These are phyloP conservation scores for Hemisphaericaspora nanyangensis DNA, from an alignment of 805 yeast species.

Conservation along the genomic window DNA sequence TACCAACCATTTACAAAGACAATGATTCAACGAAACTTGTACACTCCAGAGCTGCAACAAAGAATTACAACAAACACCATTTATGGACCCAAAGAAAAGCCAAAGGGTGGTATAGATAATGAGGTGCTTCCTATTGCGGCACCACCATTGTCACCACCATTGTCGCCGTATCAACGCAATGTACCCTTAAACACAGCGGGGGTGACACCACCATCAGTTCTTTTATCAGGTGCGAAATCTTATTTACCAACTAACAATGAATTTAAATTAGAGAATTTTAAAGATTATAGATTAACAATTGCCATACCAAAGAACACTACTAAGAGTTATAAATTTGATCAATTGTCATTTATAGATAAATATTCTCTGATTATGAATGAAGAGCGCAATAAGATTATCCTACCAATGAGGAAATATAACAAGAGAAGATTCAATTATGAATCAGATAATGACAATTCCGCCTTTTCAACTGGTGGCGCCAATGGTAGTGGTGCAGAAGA, in stretches of 20 bases:
- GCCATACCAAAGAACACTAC: slow-evolving; percentile 39
- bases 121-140: not conserved
- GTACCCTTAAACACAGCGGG: slow-evolving; percentile 1
- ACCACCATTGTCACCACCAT: slow-evolving; percentile 43
- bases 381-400: slow-evolving; percentile 5
- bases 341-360: slow-evolving; percentile 50
- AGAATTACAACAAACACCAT: not conserved
- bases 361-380: slow-evolving; percentile 35
- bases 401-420: slow-evolving; percentile 15
- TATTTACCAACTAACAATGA: slow-evolving; percentile 21
- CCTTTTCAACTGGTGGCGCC: no score
- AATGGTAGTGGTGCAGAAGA: not conserved
- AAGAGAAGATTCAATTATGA: slow-evolving; percentile 18
- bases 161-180: slow-evolving; percentile 37
- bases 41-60: slow-evolving; percentile 2
- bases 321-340: slow-evolving; percentile 42
- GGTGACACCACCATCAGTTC: slow-evolving; percentile 3
- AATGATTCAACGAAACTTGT: slow-evolving; percentile 3
- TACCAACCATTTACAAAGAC: slow-evolving; percentile 4
- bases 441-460: slow-evolving; percentile 33
- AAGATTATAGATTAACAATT: slow-evolving; percentile 44
- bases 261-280: slow-evolving; percentile 48
- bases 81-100: no score
- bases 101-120: not conserved
- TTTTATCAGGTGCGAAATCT: slow-evolving; percentile 9